phyloP scores from a whole-genome alignment of 257 asterid species.

The Solanum sparsipilum region DNA sequence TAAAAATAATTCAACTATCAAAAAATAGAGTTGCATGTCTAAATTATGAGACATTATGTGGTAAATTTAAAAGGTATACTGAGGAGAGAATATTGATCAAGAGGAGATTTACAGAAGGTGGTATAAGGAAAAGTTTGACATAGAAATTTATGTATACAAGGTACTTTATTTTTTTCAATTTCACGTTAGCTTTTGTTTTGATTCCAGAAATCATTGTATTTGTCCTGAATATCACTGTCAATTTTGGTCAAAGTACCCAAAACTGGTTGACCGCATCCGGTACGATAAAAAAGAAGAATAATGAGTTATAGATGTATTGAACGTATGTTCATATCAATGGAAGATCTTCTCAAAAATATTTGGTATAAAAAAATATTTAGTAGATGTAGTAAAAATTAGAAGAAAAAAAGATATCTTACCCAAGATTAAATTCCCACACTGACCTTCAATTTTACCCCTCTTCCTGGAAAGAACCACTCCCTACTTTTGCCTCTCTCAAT shows the following conservation, averaged over 20 bases:
- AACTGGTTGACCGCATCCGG: background rate
- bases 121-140: background rate
- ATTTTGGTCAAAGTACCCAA: background rate
- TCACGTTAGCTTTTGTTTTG: background rate
- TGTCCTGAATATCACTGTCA: background rate
- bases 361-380: background rate
- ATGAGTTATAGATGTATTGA: background rate
- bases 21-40: background rate
- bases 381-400: background rate
- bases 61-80: background rate
- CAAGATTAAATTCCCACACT: background rate
- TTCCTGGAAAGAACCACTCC: background rate
- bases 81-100: background rate
- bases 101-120: background rate
- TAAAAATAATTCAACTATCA: background rate
- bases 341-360: background rate
- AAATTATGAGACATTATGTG: background rate
- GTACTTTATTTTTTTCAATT: background rate
- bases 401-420: background rate
- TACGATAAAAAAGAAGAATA: background rate
- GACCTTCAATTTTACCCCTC: background rate
- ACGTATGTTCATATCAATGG: background rate
- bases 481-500: background rate
- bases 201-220: background rate
- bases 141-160: background rate